These are phyloP conservation scores for Neocatenulostroma microsporum DNA, from an alignment of 2,329 filamentous ascomycete species.

Conservation along the genomic window DNA sequence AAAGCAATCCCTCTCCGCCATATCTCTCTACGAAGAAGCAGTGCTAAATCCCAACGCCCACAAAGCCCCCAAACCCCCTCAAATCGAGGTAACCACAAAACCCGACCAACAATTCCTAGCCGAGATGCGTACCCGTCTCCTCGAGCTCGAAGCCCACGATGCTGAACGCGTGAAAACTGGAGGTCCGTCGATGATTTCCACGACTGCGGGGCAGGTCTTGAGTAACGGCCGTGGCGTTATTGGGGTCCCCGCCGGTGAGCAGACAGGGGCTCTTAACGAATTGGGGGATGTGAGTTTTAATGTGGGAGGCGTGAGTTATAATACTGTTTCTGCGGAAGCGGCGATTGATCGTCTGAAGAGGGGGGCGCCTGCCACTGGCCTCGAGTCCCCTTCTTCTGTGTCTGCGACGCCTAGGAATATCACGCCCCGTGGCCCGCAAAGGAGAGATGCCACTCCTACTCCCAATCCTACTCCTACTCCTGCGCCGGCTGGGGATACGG, in stretches of 20 bases:
- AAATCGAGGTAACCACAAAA: conserved; percentile 28
- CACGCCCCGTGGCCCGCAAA: too few relatives aligned
- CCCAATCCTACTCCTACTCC: too few relatives aligned
- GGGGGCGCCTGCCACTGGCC: too few relatives aligned
- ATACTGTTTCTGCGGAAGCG: conserved; percentile 25
- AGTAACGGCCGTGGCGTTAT: conserved; percentile 8
- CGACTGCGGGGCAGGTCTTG: conserved; percentile 7
- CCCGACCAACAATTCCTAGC: conserved; percentile 28
- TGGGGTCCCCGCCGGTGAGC: conserved; percentile 30
- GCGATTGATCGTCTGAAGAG: conserved; percentile 28
- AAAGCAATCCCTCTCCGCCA: conserved; percentile 19
- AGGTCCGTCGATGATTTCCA: neutral
- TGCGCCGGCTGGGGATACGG: too few relatives aligned
- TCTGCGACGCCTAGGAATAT: too few relatives aligned
- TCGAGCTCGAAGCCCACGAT: conserved; percentile 64
- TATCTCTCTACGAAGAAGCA: conserved; percentile 23
- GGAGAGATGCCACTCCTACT: too few relatives aligned
- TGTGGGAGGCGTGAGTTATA: conserved; percentile 81
- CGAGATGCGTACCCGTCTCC: conserved; percentile 51
- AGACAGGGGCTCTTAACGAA: conserved; percentile 25
- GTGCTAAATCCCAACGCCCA: conserved; percentile 28
- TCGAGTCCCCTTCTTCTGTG: too few relatives aligned
- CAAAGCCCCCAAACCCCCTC: conserved; percentile 19
- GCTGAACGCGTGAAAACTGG: conserved; percentile 39
- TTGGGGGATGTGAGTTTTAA: conserved; percentile 57